A percentile compares a stretch with the other conserved stretches of the same genome.
Evolutionary conservation across 2,329 filamentous ascomycete species (phyloP).

Genomic region (Tolypocladium cylindrosporum): DNA sequence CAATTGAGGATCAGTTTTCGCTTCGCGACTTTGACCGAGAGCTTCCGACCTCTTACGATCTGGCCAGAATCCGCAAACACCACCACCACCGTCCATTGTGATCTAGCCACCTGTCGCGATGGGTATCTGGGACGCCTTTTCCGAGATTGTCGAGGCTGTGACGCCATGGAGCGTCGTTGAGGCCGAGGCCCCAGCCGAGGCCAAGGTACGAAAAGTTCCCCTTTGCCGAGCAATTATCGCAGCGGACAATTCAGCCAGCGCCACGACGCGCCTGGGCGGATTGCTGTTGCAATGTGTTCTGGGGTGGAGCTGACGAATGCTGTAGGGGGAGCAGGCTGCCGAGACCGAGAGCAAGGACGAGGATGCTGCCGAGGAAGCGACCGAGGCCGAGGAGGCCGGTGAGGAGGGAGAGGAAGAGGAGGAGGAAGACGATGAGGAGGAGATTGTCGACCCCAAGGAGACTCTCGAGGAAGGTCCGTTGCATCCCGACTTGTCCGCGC

Average conservation of each 20-base stretch:
- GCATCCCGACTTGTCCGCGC: neutral
- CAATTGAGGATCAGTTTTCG: slow-evolving; percentile 40
- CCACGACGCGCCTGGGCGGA: neutral
- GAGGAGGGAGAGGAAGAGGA: slow-evolving; percentile 50
- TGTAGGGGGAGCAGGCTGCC: slow-evolving; percentile 26
- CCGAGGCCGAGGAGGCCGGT: slow-evolving; percentile 32
- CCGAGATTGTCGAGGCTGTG: slow-evolving; percentile 54
- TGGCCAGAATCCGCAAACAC: slow-evolving; percentile 22
- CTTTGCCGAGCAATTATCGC: neutral
- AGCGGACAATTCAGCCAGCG: neutral
- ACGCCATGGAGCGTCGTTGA: slow-evolving; percentile 55
- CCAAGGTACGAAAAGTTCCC: slow-evolving; percentile 33
- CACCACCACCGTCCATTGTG: slow-evolving; percentile 31
- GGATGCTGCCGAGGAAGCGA: slow-evolving; percentile 13
- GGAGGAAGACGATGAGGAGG: slow-evolving; percentile 69
- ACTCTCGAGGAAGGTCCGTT: slow-evolving; percentile 81
- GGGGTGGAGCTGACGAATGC: neutral
- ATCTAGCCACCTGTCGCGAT: slow-evolving; percentile 36
- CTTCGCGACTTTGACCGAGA: slow-evolving; percentile 29
- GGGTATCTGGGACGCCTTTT: slow-evolving; percentile 58
- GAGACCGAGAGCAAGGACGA: slow-evolving; percentile 45
- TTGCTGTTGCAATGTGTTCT: neutral
- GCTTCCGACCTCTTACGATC: slow-evolving; percentile 29
- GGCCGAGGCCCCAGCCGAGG: slow-evolving; percentile 59
- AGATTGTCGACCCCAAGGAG: slow-evolving; percentile 81